phyloP scores from a whole-genome alignment of 257 asterid species.

The Solanum bulbocastanum region DNA sequence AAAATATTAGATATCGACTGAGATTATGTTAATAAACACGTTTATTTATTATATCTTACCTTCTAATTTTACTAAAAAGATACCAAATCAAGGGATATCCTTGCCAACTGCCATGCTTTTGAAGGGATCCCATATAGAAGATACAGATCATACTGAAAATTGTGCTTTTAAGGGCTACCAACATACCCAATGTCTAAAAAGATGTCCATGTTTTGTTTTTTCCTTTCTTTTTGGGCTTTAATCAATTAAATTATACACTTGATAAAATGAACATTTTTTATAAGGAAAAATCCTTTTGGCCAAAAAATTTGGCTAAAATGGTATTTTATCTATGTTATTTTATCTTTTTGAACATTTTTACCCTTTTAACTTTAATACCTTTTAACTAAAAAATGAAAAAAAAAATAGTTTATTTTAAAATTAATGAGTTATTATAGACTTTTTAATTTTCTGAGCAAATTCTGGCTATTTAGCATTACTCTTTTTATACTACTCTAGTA shows the following conservation, averaged over 20 bases:
- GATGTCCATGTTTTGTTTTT: background rate
- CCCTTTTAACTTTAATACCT: too few relatives aligned
- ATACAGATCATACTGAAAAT: background rate
- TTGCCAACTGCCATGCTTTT: background rate
- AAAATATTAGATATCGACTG: background rate
- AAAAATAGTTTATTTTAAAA: too few relatives aligned
- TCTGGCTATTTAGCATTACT: too few relatives aligned
- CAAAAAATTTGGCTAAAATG: fast-evolving
- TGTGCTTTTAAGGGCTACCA: background rate
- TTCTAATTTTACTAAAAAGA: background rate
- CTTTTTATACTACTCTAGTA: background rate
- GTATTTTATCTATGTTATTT: too few relatives aligned
- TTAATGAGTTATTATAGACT: too few relatives aligned
- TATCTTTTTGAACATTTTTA: too few relatives aligned
- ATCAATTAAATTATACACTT: background rate
- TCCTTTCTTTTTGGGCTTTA: background rate
- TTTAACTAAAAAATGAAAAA: too few relatives aligned
- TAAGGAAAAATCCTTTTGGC: too few relatives aligned
- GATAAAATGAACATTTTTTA: background rate
- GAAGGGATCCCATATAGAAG: background rate
- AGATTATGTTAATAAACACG: background rate
- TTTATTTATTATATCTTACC: background rate
- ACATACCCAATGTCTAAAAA: background rate
- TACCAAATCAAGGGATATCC: background rate
- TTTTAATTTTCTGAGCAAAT: too few relatives aligned